Evolutionary conservation across 2,329 filamentous ascomycete genomes (phyloP).

Genomic region (Monilinia polystroma): DNA sequence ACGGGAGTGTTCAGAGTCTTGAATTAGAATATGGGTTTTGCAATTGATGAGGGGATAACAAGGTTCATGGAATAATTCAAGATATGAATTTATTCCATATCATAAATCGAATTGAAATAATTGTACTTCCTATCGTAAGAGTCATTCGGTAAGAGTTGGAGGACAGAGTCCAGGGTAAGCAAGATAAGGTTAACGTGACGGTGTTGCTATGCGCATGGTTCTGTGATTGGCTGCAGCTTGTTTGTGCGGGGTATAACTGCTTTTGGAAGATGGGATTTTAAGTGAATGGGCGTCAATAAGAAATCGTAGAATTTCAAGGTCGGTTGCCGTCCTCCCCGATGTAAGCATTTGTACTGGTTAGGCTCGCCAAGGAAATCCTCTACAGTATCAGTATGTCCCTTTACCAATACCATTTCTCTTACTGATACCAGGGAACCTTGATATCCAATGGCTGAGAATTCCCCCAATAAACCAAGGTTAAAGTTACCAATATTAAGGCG

Average conservation of each 20-base stretch:
- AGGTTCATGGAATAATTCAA: too few relatives aligned
- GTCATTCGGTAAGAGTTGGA: not conserved
- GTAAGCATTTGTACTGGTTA: too few relatives aligned
- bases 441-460: too few relatives aligned
- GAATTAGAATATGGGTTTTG: not conserved
- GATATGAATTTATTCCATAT: not conserved
- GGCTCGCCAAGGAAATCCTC: too few relatives aligned
- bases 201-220: not conserved
- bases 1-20: not conserved
- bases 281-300: not conserved
- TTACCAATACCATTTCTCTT: not conserved
- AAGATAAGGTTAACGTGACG: not conserved
- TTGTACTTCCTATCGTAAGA: not conserved
- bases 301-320: too few relatives aligned
- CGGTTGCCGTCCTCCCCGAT: too few relatives aligned
- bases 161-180: not conserved
- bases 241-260: not conserved
- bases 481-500: too few relatives aligned
- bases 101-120: not conserved
- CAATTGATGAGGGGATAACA: not conserved
- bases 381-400: not conserved
- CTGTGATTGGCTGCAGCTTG: not conserved
- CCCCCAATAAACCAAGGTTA: too few relatives aligned
- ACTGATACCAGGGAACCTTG: too few relatives aligned
- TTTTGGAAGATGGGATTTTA: not conserved